Conservation (phyloP, 306 rosid species). For the Prunus persica region Prunus_persica_NCBIv2 NC_034013.1:11533001-11533500, state of each 20-base stretch:
- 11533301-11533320: not conserved
- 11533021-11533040: not conserved
- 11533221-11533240: slow-evolving; percentile 63
- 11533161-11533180: slow-evolving; percentile 80
- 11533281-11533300: slow-evolving; percentile 79
- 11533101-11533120: not conserved
- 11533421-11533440: not conserved
- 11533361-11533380: not conserved
- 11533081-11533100: not conserved
- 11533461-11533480: not conserved
- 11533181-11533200: slow-evolving; percentile 94
- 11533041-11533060: not conserved
- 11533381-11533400: not conserved
- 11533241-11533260: slow-evolving; percentile 96
- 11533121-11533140: slow-evolving; percentile 12
- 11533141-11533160: slow-evolving; percentile 75
- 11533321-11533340: not conserved
- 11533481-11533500: not conserved
- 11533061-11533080: not conserved
- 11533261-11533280: slow-evolving; percentile 87
- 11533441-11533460: not conserved
- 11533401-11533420: not conserved
- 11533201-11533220: slow-evolving; percentile 58
- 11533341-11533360: not conserved
- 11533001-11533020: not conserved